Percentiles rank a stretch among this genome's conserved stretches.
phyloP scores from a whole-genome alignment of 768 basidiomycete species.

The Lactifluus volemus region DNA sequence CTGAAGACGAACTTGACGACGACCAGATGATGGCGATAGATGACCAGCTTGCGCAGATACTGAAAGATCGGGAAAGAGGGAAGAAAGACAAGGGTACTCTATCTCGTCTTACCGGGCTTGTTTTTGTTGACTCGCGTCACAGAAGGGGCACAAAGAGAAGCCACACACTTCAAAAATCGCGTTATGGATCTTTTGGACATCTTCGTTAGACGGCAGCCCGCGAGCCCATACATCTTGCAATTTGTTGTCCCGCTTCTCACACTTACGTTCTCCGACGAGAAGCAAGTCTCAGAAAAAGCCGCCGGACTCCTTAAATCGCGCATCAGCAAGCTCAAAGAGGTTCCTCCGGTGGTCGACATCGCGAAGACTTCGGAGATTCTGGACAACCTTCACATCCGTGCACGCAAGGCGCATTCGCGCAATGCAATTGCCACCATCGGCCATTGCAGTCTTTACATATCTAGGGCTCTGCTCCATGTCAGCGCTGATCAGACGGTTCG shows the following conservation, averaged over 20 bases:
- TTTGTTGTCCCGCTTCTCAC: conserved; percentile 72
- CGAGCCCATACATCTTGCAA: conserved; percentile 58
- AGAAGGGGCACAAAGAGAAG: conserved; percentile 74
- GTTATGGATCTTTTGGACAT: conserved; percentile 91
- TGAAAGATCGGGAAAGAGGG: conserved; percentile 60
- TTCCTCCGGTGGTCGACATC: conserved; percentile 39
- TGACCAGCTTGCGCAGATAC: conserved; percentile 81
- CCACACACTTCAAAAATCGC: conserved; percentile 93
- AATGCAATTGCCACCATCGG: conserved; percentile 58
- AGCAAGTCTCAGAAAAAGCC: conserved; percentile 84
- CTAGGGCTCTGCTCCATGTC: conserved; percentile 39
- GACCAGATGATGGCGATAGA: conserved; percentile 98
- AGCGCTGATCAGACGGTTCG: conserved; percentile 35
- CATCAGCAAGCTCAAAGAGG: conserved; percentile 65
- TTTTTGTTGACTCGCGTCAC: neutral
- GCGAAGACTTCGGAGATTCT: conserved; percentile 41
- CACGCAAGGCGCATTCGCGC: conserved; percentile 53
- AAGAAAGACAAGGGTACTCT: conserved; percentile 52
- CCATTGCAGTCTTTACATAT: conserved; percentile 62
- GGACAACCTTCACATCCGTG: conserved; percentile 60
- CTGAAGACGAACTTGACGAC: conserved; percentile 81
- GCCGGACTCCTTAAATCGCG: conserved; percentile 67
- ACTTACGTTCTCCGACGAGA: conserved; percentile 69
- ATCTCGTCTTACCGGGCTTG: neutral
- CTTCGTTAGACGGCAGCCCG: conserved; percentile 68